These are phyloP conservation scores for Hyaloscypha variabilis DNA, from an alignment of 495 filamentous ascomycete species.

Conservation along the genomic window DNA sequence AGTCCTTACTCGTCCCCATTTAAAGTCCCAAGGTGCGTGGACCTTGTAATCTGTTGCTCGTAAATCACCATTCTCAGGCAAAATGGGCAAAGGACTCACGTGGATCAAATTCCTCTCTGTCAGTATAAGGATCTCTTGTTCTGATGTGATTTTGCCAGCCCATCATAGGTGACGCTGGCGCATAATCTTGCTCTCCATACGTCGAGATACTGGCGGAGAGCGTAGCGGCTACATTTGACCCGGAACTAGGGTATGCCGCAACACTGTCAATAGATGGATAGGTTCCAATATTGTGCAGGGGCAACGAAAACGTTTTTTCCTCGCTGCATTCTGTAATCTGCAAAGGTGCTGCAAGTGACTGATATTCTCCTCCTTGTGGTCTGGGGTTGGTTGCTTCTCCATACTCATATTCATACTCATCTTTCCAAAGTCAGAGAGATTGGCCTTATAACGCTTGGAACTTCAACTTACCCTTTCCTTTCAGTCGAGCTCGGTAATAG, in stretches of 20 bases:
- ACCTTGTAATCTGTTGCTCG: conserved; percentile 9
- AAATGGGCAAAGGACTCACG: background rate
- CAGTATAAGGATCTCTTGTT: background rate
- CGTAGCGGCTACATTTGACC: background rate
- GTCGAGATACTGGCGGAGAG: background rate
- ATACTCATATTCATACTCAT: background rate
- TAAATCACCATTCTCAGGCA: background rate
- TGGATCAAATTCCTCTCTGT: conserved; percentile 1
- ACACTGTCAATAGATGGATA: too few relatives aligned
- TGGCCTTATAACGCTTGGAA: background rate
- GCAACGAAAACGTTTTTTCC: too few relatives aligned
- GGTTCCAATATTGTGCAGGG: too few relatives aligned
- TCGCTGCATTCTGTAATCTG: too few relatives aligned
- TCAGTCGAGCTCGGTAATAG: background rate
- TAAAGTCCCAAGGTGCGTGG: background rate
- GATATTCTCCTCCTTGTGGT: too few relatives aligned
- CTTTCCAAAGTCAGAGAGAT: background rate
- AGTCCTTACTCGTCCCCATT: conserved; percentile 1
- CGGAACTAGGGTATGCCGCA: background rate
- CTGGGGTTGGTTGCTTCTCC: background rate
- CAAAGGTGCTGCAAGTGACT: too few relatives aligned
- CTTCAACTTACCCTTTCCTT: background rate
- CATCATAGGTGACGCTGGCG: background rate
- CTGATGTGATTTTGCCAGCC: background rate
- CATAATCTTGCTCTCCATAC: too few relatives aligned